Evolutionary conservation across 257 asterid genomes (phyloP).

Genomic region (Gentiana macrophylla): DNA sequence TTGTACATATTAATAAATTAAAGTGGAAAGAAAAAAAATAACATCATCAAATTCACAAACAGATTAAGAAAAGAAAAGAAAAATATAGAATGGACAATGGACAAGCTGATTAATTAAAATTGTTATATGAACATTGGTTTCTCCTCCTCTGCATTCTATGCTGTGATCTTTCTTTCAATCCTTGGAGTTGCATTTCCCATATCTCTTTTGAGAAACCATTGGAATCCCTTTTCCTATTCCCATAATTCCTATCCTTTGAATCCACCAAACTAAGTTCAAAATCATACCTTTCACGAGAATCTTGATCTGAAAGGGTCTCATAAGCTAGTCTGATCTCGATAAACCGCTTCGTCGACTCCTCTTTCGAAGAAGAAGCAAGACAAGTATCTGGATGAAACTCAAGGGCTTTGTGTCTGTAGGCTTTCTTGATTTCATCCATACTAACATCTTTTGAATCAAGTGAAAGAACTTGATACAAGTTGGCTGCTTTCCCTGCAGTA

Average conservation of each 20-base stretch:
- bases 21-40: too few species aligned
- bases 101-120: too few species aligned
- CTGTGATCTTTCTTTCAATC: slow-evolving; percentile 21
- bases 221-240: background rate
- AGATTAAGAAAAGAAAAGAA: too few species aligned
- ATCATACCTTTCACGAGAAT: slow-evolving; percentile 23
- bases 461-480: too few species aligned
- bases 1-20: too few species aligned
- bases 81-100: too few species aligned
- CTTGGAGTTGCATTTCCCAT: slow-evolving; percentile 47
- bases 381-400: too few species aligned
- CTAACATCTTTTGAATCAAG: too few species aligned
- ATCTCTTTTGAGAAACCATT: slow-evolving; percentile 18
- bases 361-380: slow-evolving; percentile 6
- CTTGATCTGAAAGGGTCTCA: slow-evolving; percentile 36
- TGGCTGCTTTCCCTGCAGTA: too few species aligned
- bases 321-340: slow-evolving; percentile 30
- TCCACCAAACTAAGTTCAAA: slow-evolving; percentile 16
- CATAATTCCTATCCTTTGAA: background rate
- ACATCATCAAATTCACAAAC: too few species aligned
- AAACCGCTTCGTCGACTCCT: slow-evolving; percentile 19
- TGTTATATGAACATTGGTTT: background rate
- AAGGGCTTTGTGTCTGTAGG: too few species aligned
- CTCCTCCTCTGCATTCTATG: slow-evolving; percentile 19
- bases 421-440: too few species aligned